Conservation (phyloP, 345 rosid genomes). For the Eucalyptus leucophloia region DNA sequence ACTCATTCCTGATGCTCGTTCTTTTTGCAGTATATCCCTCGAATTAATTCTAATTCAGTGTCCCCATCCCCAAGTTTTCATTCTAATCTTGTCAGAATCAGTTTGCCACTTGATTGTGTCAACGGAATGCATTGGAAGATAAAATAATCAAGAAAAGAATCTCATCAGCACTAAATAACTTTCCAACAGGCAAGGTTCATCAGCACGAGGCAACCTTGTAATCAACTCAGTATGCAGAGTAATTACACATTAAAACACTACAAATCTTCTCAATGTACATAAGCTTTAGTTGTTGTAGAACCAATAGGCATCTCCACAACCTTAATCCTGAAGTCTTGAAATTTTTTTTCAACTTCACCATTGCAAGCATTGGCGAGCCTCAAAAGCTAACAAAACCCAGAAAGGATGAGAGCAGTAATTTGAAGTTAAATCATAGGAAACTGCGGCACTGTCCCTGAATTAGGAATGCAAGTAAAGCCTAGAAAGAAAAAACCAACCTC, state of each 20-base stretch:
- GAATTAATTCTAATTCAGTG: not conserved
- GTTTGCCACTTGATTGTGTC: not conserved
- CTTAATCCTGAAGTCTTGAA: not conserved
- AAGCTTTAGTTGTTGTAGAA: not conserved
- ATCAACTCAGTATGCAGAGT: not conserved
- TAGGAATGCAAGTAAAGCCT: not conserved
- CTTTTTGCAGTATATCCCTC: not conserved
- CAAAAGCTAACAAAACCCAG: not conserved
- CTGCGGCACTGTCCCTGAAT: not conserved
- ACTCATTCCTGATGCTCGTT: not conserved
- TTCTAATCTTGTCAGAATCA: not conserved
- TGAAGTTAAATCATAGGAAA: not conserved
- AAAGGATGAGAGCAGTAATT: not conserved
- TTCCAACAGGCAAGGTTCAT: not conserved
- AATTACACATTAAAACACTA: not conserved
- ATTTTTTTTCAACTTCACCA: accelerated
- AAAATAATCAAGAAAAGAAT: not conserved
- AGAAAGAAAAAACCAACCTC: not conserved
- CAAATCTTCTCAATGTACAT: not conserved
- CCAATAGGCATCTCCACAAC: not conserved
- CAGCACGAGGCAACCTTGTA: not conserved
- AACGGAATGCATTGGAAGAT: not conserved
- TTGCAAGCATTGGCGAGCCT: not conserved
- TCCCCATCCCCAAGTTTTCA: not conserved
- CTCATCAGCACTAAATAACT: not conserved